Percentiles rank a stretch among this genome's conserved stretches.
phyloP scores from a whole-genome alignment of 306 rosid genomes.

The Geum urbanum region DNA sequence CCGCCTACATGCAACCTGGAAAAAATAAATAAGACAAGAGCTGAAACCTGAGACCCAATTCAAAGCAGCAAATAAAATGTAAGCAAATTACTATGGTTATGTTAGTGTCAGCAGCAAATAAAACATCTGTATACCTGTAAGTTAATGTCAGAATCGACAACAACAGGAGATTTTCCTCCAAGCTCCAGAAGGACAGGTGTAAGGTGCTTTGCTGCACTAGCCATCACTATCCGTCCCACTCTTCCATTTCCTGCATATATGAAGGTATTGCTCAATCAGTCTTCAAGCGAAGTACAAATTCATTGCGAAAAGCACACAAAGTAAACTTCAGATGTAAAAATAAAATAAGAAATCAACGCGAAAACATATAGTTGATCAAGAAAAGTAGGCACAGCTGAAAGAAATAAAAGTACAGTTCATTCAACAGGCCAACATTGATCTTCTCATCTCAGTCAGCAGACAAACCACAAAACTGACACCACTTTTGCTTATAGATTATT shows the following conservation, averaged over 20 bases:
- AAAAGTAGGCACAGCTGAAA: neutral
- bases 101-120: too few relatives aligned
- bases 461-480: neutral
- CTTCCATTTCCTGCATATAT: constrained; percentile 60
- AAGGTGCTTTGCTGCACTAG: constrained; percentile 95
- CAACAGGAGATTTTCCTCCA: constrained; percentile 90
- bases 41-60: neutral
- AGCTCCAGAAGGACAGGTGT: constrained; percentile 97
- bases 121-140: constrained; percentile 41
- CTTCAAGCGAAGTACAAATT: constrained; percentile 1
- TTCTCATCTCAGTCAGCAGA: neutral
- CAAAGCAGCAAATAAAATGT: constrained; percentile 1
- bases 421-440: neutral
- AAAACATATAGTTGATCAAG: neutral
- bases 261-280: neutral
- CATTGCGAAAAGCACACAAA: neutral
- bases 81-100: neutral
- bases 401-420: too few relatives aligned
- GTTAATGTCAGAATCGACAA: constrained; percentile 75
- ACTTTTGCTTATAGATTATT: neutral
- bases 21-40: constrained; percentile 23
- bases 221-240: constrained; percentile 87
- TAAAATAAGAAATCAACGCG: neutral
- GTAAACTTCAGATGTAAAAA: neutral
- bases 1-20: constrained; percentile 71